phyloP scores from a whole-genome alignment of 345 rosid species.

The Cardiospermum halicacabum region DNA sequence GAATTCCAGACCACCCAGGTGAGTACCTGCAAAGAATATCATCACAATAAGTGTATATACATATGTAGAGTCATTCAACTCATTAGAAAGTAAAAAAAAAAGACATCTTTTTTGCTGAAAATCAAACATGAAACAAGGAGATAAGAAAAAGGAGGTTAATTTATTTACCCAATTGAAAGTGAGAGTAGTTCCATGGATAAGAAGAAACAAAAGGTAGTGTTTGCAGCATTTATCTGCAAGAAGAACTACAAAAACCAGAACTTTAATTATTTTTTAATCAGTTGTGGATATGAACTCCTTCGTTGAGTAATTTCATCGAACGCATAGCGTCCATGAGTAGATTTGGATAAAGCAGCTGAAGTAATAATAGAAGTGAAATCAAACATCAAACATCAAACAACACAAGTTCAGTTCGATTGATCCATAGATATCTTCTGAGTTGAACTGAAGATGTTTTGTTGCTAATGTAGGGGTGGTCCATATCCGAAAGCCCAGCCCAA shows the following conservation, averaged over 20 bases:
- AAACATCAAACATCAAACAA: too few relatives aligned
- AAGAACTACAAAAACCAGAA: background rate
- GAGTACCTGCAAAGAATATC: slow-evolving; percentile 26
- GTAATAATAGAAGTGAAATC: too few relatives aligned
- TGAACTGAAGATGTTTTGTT: too few relatives aligned
- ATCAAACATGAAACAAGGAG: background rate
- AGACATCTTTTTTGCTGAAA: background rate
- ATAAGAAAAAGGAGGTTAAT: slow-evolving; percentile 9
- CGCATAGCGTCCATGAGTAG: background rate
- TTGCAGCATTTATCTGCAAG: slow-evolving; percentile 30
- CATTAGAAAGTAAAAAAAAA: background rate
- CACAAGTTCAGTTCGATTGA: too few relatives aligned
- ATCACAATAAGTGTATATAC: background rate
- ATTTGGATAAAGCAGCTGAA: too few relatives aligned
- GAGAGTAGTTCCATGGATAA: slow-evolving; percentile 32
- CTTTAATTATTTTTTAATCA: too few relatives aligned
- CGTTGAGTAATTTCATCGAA: background rate
- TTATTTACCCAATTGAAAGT: slow-evolving; percentile 34
- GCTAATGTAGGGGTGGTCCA: too few relatives aligned
- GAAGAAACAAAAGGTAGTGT: slow-evolving; percentile 18
- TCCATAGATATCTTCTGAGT: too few relatives aligned
- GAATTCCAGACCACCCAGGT: slow-evolving; percentile 22
- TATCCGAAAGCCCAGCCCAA: too few relatives aligned
- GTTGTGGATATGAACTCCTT: background rate
- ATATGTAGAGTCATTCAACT: background rate